A percentile compares a stretch with the other conserved stretches of the same genome.
Evolutionary conservation across 345 rosid species (phyloP).

Genomic region (Eucalyptus cloeziana): DNA sequence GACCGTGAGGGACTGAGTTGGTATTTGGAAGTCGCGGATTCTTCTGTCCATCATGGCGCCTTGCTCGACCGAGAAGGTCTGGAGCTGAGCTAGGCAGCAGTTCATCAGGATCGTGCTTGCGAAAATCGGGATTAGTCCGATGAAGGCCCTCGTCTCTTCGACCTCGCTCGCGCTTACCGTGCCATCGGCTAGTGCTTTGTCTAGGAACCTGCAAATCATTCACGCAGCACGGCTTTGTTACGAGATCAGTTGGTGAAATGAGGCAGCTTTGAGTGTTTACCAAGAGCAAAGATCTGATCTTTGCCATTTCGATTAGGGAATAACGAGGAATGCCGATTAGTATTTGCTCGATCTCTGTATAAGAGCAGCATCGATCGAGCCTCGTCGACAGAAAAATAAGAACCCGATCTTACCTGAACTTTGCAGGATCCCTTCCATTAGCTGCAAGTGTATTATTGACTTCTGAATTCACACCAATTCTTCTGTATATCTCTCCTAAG

Average conservation of each 20-base stretch:
- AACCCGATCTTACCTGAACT: slow-evolving; percentile 18
- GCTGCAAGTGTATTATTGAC: not conserved
- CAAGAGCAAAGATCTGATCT: not conserved
- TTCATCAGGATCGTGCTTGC: slow-evolving; percentile 53
- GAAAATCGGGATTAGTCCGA: slow-evolving; percentile 46
- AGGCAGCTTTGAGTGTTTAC: not conserved
- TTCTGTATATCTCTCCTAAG: not conserved
- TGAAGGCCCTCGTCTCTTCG: slow-evolving; percentile 39
- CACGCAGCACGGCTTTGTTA: not conserved
- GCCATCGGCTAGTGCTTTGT: slow-evolving; percentile 23
- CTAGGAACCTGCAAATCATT: slow-evolving; percentile 19
- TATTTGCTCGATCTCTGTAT: not conserved
- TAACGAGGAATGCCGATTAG: not conserved
- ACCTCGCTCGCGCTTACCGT: slow-evolving; percentile 13
- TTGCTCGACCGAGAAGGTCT: slow-evolving; percentile 50
- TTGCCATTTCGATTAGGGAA: not conserved
- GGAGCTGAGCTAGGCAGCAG: slow-evolving; percentile 48
- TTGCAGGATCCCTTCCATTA: not conserved
- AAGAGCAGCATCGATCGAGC: not conserved
- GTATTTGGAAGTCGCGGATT: slow-evolving; percentile 23
- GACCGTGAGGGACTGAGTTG: slow-evolving; percentile 33
- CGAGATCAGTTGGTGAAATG: not conserved
- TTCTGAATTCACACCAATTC: not conserved
- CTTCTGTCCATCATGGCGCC: slow-evolving; percentile 36
- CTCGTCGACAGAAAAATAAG: not conserved